Percentiles rank a stretch among this genome's conserved stretches.
phyloP scores from a whole-genome alignment of 352 stramenopile genomes.

The Plasmopara muralis region DNA sequence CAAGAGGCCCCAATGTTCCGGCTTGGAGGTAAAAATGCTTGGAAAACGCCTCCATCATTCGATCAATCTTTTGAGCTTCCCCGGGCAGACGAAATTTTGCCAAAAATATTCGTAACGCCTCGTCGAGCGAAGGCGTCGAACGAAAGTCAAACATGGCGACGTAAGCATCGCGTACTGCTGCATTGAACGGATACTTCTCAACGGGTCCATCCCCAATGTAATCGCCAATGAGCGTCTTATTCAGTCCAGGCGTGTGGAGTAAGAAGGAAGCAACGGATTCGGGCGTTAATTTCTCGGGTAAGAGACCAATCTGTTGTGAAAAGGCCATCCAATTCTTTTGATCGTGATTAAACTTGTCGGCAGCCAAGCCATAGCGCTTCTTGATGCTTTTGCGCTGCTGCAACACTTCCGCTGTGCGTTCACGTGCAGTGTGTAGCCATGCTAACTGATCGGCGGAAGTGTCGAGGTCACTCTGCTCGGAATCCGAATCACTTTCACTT shows the following conservation, averaged over 20 bases:
- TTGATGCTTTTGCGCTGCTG: slow-evolving; percentile 90
- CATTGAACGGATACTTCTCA: slow-evolving; percentile 96
- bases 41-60: slow-evolving; percentile 95
- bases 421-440: slow-evolving; percentile 77
- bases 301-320: slow-evolving; percentile 78
- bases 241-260: slow-evolving; percentile 86
- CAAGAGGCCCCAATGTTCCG: slow-evolving; percentile 43
- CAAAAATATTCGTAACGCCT: slow-evolving; percentile 91
- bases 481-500: slow-evolving; percentile 72
- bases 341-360: slow-evolving; percentile 93
- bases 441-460: slow-evolving; percentile 55
- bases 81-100: slow-evolving; percentile 94
- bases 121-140: slow-evolving; percentile 78
- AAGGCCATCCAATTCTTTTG: slow-evolving; percentile 90
- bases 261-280: slow-evolving; percentile 90
- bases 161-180: slow-evolving; percentile 75
- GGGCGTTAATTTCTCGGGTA: slow-evolving; percentile 79
- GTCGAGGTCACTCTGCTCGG: slow-evolving; percentile 38
- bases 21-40: slow-evolving; percentile 87
- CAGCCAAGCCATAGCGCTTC: slow-evolving; percentile 84
- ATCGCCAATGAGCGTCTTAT: slow-evolving; percentile 94
- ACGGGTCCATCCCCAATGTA: slow-evolving; percentile 94
- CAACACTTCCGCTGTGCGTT: slow-evolving; percentile 82
- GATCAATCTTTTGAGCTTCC: slow-evolving; percentile 98
- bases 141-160: slow-evolving; percentile 94